Evolutionary conservation across 441 rosid genomes (phyloP), one percentile per base, ranked within the genome.

Genomic region (Dalechampia spathulata): DNA sequence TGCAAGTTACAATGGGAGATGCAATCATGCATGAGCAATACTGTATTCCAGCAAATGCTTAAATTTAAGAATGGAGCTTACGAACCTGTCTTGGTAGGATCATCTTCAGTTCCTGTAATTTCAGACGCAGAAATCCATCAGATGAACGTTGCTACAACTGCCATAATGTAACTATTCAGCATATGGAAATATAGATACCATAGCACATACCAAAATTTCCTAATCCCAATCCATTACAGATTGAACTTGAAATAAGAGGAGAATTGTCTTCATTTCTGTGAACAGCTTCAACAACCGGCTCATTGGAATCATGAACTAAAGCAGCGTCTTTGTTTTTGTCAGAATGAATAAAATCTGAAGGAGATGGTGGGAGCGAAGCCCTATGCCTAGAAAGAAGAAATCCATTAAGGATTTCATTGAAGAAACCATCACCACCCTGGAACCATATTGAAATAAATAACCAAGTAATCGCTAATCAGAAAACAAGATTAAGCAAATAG

Each of bases 391-490:
- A 71, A 66, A 77, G 79, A 66, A 92, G 94, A 78, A 81, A 82
- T 32, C 96, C 98, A 70, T 92, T 86, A 56, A 88, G 85, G 65
- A 86, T 68, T 70, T 88, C 95, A 59, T 88, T 88, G 75, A 92
- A 92, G 86, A 92, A 92, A 38, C 98, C 98, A 77, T 86, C 98
- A 45, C 98, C 96, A 47, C 98, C 98, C 98, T 92, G 72, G 41
- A 56, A 71, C 44, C 36, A 62, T 19, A 59, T 46, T 48, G 52
- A 64, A 70, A 15, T 57, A 49, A 26, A 56, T 51, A 44, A 38
- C 28, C 45, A 7, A 2, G 9, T 34, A 34, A 34, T 34, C 40
- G 26, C 11, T 3, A 26, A 45, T 60, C 36, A 36, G 64, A 55
- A 67, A 49, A 61, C 36, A 21, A 25, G 26, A 25, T 5, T 8